Base-by-base conservation (phyloP, 352 stramenopile genomes). In the Phytophthora hibernalis region DNA sequence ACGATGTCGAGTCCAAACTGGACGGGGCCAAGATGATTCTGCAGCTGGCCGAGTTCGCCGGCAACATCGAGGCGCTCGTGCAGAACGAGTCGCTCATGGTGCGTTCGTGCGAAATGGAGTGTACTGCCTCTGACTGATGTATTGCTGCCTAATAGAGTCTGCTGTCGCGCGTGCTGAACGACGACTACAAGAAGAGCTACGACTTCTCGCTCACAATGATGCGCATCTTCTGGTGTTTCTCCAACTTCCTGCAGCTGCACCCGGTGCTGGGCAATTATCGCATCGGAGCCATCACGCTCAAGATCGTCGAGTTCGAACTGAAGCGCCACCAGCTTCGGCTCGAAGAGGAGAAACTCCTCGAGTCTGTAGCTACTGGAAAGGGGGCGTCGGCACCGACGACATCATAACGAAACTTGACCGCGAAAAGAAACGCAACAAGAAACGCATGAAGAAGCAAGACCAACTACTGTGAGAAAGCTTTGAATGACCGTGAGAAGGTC, bases 71-170 rank as follows among this genome's bases (percentile, higher is more conserved):
- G 54, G 72, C 87, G 35, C 82, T 99, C 22, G 90, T 98, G 35
- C 87, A 98, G 70, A 97, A 98, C 64, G 87, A 98, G 33, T 84
- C 96, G 40, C 83, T 99, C 18, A 98, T 98, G 90, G 93, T 93
- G 33, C 10, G 58, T 26, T 22, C 33, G 12, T n/a, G n/a, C n/a
- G n/a, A n/a, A 2, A n/a, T 40, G 33, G 33, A 31, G 26, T 7
- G 26, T 31, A 31, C 10, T n/a, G 33, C 10, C 16, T 8, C 10
- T 40, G 33, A 16, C 9, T 10, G n/a, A 2, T 45, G 26, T 65
- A 11, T 43, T 54, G 26, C 3, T 26, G 21, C 6, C 18, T 5
- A n/a, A n/a, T n/a, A 56, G 48, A 92, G 87, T 54, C 83, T 98
- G 10, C 74, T 99, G 7, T 97, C 92, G 42, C 87, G 96, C 16